Evolutionary conservation across 2,329 filamentous ascomycete species (phyloP).

Genomic region (Epichloe gansuensis): DNA sequence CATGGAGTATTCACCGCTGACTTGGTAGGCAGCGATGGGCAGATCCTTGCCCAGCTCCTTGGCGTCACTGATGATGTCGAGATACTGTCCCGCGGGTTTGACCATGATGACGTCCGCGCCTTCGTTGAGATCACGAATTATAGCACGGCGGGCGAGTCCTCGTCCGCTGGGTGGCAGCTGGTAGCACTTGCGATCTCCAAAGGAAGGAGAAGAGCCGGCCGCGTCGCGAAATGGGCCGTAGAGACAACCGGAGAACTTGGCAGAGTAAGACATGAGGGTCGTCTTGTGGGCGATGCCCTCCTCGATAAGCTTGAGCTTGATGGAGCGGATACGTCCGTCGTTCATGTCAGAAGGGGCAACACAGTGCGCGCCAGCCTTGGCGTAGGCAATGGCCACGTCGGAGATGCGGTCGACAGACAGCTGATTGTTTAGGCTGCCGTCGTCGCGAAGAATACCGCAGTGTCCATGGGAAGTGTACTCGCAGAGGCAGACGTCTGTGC

Average conservation of each 20-base stretch:
- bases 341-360: conserved; percentile 99
- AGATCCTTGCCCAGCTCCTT: conserved; percentile 88
- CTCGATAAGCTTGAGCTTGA: conserved; percentile 96
- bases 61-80: conserved; percentile 95
- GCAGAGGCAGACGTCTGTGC: conserved; percentile 89
- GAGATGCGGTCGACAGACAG: conserved; percentile 89
- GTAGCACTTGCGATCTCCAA: conserved; percentile 93
- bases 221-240: conserved; percentile 97
- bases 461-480: conserved; percentile 98
- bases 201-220: conserved; percentile 78
- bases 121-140: conserved; percentile 78
- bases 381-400: conserved; percentile 95
- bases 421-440: conserved; percentile 84
- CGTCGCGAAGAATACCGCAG: conserved; percentile 88
- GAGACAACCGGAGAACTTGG: conserved; percentile 92
- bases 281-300: conserved; percentile 84
- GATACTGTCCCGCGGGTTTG: conserved; percentile 88
- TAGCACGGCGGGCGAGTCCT: conserved; percentile 81
- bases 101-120: conserved; percentile 99
- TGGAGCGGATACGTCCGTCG: conserved; percentile 89
- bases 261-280: conserved; percentile 92
- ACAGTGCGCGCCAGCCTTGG: conserved; percentile 89
- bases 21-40: conserved; percentile 91
- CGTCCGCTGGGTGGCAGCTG: conserved; percentile 88
- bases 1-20: conserved; percentile 96